phyloP scores from a whole-genome alignment of 2,329 filamentous ascomycete species.

The Diatrype stigma region DNA sequence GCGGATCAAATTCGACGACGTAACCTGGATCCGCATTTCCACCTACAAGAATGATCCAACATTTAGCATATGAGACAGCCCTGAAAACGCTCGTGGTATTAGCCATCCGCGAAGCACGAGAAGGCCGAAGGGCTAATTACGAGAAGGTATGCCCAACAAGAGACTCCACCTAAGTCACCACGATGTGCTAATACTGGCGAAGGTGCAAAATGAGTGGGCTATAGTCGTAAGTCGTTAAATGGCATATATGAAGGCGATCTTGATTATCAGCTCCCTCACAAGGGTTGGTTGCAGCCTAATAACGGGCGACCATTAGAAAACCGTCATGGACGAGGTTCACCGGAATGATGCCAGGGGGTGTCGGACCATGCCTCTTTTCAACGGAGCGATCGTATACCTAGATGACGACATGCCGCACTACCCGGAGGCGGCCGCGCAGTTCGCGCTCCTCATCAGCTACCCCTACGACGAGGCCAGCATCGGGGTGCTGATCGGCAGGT shows the following conservation, averaged over 20 bases:
- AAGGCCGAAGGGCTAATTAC: not conserved
- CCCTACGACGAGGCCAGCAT: not conserved
- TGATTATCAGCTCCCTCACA: no score
- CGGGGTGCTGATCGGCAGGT: not conserved
- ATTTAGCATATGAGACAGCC: not conserved
- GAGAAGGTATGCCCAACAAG: not conserved
- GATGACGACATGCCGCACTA: not conserved
- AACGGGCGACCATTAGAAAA: not conserved
- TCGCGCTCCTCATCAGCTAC: not conserved
- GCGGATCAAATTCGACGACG: no score
- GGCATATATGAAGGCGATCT: no score
- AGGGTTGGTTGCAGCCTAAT: no score
- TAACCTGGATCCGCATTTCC: not conserved
- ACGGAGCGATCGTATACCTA: not conserved
- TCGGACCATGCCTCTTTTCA: not conserved
- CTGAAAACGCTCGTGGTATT: not conserved
- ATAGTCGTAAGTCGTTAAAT: not conserved
- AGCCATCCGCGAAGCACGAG: not conserved
- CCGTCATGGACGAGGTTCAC: not conserved
- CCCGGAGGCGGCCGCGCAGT: not conserved
- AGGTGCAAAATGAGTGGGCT: not conserved
- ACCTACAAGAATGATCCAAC: not conserved
- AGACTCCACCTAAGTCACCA: not conserved
- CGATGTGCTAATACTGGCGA: not conserved
- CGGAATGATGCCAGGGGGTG: not conserved